Percentiles rank a stretch among this genome's conserved stretches.
Evolutionary conservation across 225 moss, liverwort and hornwort genomes (phyloP).

Genomic region (Antitrichia curtipendula): DNA sequence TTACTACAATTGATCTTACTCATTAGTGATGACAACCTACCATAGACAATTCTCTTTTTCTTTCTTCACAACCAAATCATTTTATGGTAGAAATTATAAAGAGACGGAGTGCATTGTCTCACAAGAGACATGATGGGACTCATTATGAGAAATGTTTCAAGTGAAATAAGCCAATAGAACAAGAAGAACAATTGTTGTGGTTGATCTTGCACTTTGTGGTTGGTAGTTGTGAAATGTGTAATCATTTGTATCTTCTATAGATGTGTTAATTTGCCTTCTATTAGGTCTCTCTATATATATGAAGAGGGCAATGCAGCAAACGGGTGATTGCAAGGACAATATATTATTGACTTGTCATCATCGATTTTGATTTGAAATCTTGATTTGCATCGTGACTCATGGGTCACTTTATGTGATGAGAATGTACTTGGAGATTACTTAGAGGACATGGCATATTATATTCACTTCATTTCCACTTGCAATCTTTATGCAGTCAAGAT

Average conservation of each 20-base stretch:
- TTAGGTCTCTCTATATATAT: not conserved
- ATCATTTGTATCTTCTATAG: too few relatives aligned
- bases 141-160: not conserved
- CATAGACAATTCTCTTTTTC: not conserved
- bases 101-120: not conserved
- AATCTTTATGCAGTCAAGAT: too few relatives aligned
- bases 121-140: not conserved
- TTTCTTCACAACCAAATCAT: not conserved
- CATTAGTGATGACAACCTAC: not conserved
- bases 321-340: not conserved
- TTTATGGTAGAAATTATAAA: not conserved
- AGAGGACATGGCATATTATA: not conserved
- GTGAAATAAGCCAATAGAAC: not conserved
- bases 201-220: not conserved
- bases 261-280: not conserved
- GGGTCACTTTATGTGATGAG: not conserved
- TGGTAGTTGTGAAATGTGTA: too few relatives aligned
- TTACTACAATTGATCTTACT: not conserved
- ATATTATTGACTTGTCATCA: not conserved
- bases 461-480: not conserved
- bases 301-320: not conserved
- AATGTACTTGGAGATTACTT: not conserved
- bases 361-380: not conserved
- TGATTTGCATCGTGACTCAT: not conserved
- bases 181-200: not conserved